A percentile compares a stretch with the other conserved stretches of the same genome.
These are phyloP conservation scores for Botrytis hyacinthi DNA, from an alignment of 2,329 filamentous ascomycete species.

Conservation along the genomic window DNA sequence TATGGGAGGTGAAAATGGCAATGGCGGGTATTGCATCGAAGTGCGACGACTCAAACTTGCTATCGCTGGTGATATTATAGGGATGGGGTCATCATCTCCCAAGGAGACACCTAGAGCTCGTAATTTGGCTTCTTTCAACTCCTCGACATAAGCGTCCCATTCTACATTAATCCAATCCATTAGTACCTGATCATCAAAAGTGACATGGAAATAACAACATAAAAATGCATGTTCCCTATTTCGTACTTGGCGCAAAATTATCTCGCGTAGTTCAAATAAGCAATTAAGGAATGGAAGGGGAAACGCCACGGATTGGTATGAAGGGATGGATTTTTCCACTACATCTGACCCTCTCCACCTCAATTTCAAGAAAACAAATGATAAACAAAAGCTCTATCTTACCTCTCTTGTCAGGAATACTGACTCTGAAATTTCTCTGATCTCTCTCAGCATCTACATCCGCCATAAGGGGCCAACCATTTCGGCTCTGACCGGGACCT, in stretches of 20 bases:
- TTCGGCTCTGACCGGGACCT: slow-evolving; percentile 56
- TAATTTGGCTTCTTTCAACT: slow-evolving; percentile 86
- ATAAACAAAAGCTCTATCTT: slow-evolving; percentile 20
- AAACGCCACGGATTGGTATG: neutral
- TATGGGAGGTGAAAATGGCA: slow-evolving; percentile 81
- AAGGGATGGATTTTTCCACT: neutral
- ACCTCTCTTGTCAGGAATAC: slow-evolving; percentile 54
- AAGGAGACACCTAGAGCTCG: slow-evolving; percentile 85
- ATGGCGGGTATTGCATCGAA: slow-evolving; percentile 70
- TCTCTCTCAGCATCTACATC: slow-evolving; percentile 58
- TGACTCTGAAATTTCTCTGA: slow-evolving; percentile 56
- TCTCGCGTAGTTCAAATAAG: slow-evolving; percentile 8
- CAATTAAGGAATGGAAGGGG: slow-evolving; percentile 9
- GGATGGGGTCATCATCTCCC: slow-evolving; percentile 66
- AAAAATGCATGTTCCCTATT: neutral
- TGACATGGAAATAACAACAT: neutral
- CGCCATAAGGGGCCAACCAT: slow-evolving; percentile 62
- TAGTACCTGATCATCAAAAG: slow-evolving; percentile 18
- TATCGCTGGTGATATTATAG: slow-evolving; percentile 65
- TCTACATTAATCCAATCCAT: slow-evolving; percentile 35
- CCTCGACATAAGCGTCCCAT: slow-evolving; percentile 78
- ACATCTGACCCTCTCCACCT: neutral
- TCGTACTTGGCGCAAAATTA: neutral
- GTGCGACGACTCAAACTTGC: slow-evolving; percentile 61
- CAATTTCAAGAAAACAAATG: neutral